phyloP scores from a whole-genome alignment of 1,284 basidiomycete genomes.

The Fomitopsis betulina region DNA sequence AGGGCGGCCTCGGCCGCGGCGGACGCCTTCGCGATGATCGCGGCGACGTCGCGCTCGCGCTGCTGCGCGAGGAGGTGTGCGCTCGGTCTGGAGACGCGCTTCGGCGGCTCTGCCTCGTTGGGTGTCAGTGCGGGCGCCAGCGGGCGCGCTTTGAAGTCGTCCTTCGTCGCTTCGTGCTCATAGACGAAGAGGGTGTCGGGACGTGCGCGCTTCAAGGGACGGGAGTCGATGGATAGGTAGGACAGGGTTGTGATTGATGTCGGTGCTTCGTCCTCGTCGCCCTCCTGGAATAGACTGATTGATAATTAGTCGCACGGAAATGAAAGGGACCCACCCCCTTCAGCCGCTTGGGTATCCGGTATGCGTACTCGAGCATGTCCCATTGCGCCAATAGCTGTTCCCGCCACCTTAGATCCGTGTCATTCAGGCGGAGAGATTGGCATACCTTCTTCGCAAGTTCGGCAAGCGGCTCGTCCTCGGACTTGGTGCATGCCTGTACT shows the following conservation, averaged over 20 bases:
- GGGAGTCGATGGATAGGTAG: constrained; percentile 18
- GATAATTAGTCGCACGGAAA: not conserved
- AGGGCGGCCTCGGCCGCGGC: constrained; percentile 34
- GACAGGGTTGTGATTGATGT: not conserved
- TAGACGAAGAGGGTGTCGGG: constrained; percentile 10
- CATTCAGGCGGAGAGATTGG: not conserved
- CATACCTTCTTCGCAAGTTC: constrained; percentile 54
- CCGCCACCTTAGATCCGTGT: not conserved
- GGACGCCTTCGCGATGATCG: constrained; percentile 26
- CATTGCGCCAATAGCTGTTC: constrained; percentile 69
- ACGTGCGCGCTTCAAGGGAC: constrained; percentile 28
- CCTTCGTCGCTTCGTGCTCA: not conserved
- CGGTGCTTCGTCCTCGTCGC: constrained; percentile 19
- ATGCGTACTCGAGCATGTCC: constrained; percentile 71
- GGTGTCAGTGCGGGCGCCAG: not conserved
- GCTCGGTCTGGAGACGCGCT: not conserved
- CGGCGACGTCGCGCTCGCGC: constrained; percentile 5
- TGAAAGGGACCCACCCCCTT: constrained; percentile 34
- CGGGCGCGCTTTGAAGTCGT: not conserved
- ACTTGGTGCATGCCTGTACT: constrained; percentile 52
- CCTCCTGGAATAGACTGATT: constrained; percentile 6
- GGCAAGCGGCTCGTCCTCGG: constrained; percentile 54
- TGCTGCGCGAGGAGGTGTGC: not conserved
- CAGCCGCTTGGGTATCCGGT: constrained; percentile 79
- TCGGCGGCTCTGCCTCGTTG: constrained; percentile 7